Evolutionary conservation across 257 asterid genomes (phyloP).

Genomic region (Cruciata laevipes): DNA sequence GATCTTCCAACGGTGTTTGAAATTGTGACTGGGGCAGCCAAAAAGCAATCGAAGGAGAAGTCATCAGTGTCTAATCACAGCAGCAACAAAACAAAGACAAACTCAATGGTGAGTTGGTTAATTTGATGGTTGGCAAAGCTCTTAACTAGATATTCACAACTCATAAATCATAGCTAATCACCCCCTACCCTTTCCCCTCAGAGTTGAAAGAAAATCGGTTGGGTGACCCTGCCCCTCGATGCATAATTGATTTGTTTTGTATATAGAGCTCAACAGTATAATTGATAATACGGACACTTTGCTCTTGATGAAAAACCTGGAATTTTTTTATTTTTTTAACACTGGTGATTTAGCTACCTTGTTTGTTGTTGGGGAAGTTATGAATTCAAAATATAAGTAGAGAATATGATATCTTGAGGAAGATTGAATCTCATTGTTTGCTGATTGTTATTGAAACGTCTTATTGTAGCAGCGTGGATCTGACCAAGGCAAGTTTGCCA

Average conservation of each 20-base stretch:
- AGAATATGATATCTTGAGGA: neutral
- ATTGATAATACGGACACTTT: neutral
- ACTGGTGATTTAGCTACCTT: neutral
- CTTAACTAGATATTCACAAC: neutral
- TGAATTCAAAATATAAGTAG: neutral
- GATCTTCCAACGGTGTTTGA: constrained; percentile 35
- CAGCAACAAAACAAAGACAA: constrained; percentile 58
- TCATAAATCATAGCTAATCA: too few relatives aligned
- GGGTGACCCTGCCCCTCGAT: neutral
- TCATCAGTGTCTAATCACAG: constrained; percentile 47
- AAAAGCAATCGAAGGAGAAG: constrained; percentile 41
- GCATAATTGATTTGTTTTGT: neutral
- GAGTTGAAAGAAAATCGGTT: too few relatives aligned
- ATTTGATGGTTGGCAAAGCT: neutral
- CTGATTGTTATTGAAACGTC: neutral
- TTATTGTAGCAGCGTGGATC: constrained; percentile 5
- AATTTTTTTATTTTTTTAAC: too few relatives aligned
- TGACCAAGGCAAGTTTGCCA: constrained; percentile 14
- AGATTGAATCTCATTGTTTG: neutral
- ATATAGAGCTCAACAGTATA: too few relatives aligned
- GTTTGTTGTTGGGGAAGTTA: neutral
- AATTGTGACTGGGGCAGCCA: constrained; percentile 27
- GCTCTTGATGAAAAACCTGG: neutral
- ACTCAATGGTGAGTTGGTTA: constrained; percentile 27
- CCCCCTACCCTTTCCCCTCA: neutral